A percentile compares a stretch with the other conserved stretches of the same genome.
phyloP scores from a whole-genome alignment of 495 filamentous ascomycete species.

The Immersiella caudata region DNA sequence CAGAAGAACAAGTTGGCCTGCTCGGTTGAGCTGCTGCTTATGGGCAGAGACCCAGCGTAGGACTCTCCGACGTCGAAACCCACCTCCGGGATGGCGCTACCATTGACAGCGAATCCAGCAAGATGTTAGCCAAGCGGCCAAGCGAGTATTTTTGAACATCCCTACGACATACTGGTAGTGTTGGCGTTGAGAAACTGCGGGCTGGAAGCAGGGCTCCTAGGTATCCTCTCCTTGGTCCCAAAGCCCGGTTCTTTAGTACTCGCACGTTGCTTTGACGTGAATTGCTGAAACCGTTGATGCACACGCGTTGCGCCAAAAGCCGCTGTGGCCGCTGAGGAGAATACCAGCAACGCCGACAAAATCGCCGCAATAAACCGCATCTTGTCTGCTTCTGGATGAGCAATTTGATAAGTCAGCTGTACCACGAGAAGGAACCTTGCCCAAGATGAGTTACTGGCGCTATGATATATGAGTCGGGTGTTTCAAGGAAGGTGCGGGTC shows the following conservation, averaged over 20 bases:
- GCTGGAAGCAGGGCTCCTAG: background rate
- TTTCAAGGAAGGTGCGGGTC: background rate
- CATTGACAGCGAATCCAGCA: conserved; percentile 65
- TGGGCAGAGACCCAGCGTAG: conserved; percentile 71
- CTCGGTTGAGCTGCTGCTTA: conserved; percentile 56
- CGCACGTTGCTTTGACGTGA: background rate
- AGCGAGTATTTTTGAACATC: background rate
- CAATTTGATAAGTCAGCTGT: too few relatives aligned
- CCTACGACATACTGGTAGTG: conserved; percentile 36
- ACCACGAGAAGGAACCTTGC: too few relatives aligned
- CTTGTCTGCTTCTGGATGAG: background rate
- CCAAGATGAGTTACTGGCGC: too few relatives aligned
- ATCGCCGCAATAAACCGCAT: background rate
- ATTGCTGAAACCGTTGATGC: background rate
- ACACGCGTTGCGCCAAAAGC: background rate
- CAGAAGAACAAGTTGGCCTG: conserved; percentile 70
- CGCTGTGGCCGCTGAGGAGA: background rate
- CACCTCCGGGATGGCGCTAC: conserved; percentile 68
- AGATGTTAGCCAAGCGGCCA: background rate
- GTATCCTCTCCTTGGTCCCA: background rate
- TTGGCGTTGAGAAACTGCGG: conserved; percentile 42
- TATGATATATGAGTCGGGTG: too few relatives aligned
- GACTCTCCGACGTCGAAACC: conserved; percentile 76
- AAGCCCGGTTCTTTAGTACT: background rate
- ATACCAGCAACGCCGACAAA: background rate